phyloP scores from a whole-genome alignment of 1,284 basidiomycete genomes.

The Tranzscheliella williamsii region DNA sequence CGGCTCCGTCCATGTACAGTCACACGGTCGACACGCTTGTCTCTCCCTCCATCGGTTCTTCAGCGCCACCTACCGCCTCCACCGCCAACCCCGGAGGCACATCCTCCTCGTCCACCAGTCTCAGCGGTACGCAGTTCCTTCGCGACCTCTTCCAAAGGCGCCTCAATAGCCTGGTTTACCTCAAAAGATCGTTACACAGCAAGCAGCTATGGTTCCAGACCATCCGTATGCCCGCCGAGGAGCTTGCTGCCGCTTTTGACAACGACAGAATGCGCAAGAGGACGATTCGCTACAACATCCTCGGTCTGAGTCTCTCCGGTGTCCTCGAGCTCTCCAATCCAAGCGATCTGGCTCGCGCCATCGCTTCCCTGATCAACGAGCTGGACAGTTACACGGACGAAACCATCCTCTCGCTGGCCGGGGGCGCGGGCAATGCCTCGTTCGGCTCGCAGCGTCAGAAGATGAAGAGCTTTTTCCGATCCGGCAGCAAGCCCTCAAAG shows the following conservation, averaged over 20 bases:
- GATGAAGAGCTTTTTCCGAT: conserved; percentile 44
- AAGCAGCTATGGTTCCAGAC: conserved; percentile 36
- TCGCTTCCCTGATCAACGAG: conserved; percentile 39
- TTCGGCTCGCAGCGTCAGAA: conserved; percentile 24
- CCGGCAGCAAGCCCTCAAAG: conserved; percentile 22
- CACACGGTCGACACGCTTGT: neutral
- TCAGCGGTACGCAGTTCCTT: conserved; percentile 15
- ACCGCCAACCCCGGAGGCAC: neutral
- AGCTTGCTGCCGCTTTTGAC: conserved; percentile 31
- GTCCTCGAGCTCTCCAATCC: conserved; percentile 33
- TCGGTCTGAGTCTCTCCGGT: conserved; percentile 39
- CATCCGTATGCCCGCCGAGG: conserved; percentile 14
- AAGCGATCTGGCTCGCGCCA: conserved; percentile 28
- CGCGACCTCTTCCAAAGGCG: conserved; percentile 35
- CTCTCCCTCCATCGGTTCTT: neutral
- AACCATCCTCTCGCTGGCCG: conserved; percentile 13
- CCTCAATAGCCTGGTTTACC: conserved; percentile 26
- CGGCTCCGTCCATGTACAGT: neutral
- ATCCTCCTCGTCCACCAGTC: neutral
- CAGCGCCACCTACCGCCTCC: neutral
- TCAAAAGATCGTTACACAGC: conserved; percentile 32
- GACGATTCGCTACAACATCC: conserved; percentile 24
- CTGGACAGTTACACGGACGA: conserved; percentile 38
- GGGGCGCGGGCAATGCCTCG: conserved; percentile 4
- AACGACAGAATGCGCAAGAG: conserved; percentile 41